phyloP scores from a whole-genome alignment of 768 basidiomycete genomes.

The Leccinum ochraceum region DNA sequence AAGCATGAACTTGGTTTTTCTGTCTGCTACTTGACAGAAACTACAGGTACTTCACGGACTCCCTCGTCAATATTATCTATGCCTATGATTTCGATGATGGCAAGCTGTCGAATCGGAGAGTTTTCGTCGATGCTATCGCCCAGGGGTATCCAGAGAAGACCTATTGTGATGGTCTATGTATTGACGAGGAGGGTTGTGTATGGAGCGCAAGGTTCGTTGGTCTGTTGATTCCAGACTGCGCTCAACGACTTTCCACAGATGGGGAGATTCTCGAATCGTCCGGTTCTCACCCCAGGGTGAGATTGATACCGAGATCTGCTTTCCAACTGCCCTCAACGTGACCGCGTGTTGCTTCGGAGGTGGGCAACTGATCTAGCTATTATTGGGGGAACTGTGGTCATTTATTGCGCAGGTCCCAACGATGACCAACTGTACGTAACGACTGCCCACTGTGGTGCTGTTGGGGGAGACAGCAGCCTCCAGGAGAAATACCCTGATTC shows the following conservation, averaged over 20 bases:
- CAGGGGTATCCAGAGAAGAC: conserved; percentile 50
- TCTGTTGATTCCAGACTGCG: conserved; percentile 18
- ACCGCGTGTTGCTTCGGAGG: conserved; percentile 70
- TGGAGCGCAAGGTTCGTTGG: conserved; percentile 57
- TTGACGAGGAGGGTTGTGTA: conserved; percentile 61
- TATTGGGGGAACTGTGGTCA: conserved; percentile 2
- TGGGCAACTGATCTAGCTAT: conserved; percentile 11
- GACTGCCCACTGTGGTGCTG: conserved; percentile 56
- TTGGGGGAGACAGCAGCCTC: conserved; percentile 49
- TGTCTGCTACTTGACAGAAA: conserved; percentile 12
- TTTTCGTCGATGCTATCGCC: conserved; percentile 57
- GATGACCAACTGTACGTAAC: conserved; percentile 64
- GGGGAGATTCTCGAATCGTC: conserved; percentile 62
- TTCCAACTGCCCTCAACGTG: conserved; percentile 63
- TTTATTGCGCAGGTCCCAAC: conserved; percentile 45
- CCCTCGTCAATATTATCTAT: conserved; percentile 62
- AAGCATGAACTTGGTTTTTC: conserved; percentile 9
- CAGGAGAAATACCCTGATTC: conserved; percentile 37
- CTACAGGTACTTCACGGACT: conserved; percentile 72
- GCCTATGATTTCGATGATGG: conserved; percentile 56
- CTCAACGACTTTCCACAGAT: conserved; percentile 38
- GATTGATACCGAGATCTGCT: conserved; percentile 55
- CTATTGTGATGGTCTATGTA: conserved; percentile 66
- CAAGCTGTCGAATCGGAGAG: conserved; percentile 53
- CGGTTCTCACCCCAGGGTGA: conserved; percentile 55